A percentile compares a stretch with the other conserved stretches of the same genome.
These are phyloP conservation scores for Colletotrichum sidae DNA, from an alignment of 2,329 filamentous ascomycete species.

Conservation along the genomic window DNA sequence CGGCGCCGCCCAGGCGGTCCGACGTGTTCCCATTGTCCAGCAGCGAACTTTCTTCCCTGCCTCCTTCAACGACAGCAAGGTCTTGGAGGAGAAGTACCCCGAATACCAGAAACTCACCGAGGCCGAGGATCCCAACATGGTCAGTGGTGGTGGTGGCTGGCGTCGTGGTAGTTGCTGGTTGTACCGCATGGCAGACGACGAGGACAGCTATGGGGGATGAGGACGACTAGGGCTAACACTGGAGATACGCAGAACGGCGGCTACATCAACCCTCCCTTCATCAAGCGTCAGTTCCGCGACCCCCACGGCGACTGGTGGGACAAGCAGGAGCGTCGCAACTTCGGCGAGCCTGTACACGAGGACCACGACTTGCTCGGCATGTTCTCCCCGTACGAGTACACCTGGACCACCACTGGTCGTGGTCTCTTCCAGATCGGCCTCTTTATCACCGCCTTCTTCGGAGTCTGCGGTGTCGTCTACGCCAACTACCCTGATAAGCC, in stretches of 20 bases:
- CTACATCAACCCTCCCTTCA: constrained; percentile 80
- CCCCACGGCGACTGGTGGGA: constrained; percentile 97
- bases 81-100: constrained; percentile 65
- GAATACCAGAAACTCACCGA: constrained; percentile 62
- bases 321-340: constrained; percentile 96
- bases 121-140: constrained; percentile 75
- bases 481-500: constrained; percentile 78
- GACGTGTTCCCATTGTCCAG: constrained; percentile 65
- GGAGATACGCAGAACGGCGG: constrained; percentile 77
- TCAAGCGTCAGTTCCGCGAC: constrained; percentile 94
- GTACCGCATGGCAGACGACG: neutral
- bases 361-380: constrained; percentile 94
- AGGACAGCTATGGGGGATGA: neutral
- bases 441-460: constrained; percentile 74
- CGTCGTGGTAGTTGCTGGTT: neutral
- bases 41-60: constrained; percentile 68
- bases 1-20: constrained; percentile 57
- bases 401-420: constrained; percentile 78
- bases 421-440: constrained; percentile 75
- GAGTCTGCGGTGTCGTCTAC: constrained; percentile 75
- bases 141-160: constrained; percentile 51
- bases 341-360: constrained; percentile 95
- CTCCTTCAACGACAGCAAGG: constrained; percentile 57
- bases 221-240: constrained; percentile 39
- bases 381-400: constrained; percentile 91